A percentile compares a stretch with the other conserved stretches of the same genome.
Conservation (phyloP, 202 grass and related monocot species). For the Zizania palustris region DNA sequence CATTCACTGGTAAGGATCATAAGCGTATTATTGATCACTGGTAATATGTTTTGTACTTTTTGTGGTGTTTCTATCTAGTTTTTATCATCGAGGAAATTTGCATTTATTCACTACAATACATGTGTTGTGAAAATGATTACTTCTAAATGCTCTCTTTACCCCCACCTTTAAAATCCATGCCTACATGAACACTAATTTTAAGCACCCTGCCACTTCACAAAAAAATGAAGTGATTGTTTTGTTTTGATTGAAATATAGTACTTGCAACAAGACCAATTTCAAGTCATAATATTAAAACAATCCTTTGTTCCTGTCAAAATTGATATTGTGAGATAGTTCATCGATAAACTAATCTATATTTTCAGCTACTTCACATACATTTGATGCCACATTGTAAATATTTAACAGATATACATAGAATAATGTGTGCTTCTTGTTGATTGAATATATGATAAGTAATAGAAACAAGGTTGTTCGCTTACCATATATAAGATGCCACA, state of each 20-base stretch:
- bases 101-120: constrained; percentile 1
- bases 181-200: not conserved
- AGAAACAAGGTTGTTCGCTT: too few species aligned
- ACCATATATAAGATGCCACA: too few species aligned
- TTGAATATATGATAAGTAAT: too few species aligned
- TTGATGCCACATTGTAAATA: not conserved
- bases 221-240: not conserved
- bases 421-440: too few species aligned
- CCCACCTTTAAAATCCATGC: not conserved
- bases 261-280: not conserved
- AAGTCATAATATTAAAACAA: too few species aligned
- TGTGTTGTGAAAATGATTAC: not conserved
- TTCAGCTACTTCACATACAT: not conserved
- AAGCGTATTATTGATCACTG: not conserved
- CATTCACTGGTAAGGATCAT: not conserved
- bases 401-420: not conserved
- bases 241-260: not conserved
- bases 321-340: not conserved
- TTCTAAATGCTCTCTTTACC: not conserved
- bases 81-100: not conserved
- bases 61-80: not conserved
- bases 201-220: not conserved
- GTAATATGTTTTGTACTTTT: not conserved
- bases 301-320: too few species aligned
- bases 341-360: not conserved